Percentiles rank a stretch among this genome's conserved stretches.
Evolutionary conservation across 352 stramenopile species (phyloP).

Genomic region (Phytopythium chamaehyphon): DNA sequence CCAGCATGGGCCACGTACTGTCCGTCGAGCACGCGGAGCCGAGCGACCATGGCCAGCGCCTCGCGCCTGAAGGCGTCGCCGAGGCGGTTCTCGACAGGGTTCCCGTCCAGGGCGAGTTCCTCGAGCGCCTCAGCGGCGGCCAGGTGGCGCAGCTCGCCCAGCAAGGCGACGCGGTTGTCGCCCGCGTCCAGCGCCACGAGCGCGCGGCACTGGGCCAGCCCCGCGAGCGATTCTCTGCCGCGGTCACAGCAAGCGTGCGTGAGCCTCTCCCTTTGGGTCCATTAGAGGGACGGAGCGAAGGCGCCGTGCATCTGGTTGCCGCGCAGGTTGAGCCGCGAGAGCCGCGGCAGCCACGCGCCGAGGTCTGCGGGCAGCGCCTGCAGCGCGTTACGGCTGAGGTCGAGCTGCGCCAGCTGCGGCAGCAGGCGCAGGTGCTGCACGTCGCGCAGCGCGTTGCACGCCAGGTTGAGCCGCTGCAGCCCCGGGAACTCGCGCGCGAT

Average conservation of each 20-base stretch:
- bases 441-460: constrained; percentile 46
- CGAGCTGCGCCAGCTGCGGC: constrained; percentile 40
- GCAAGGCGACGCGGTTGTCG: constrained; percentile 40
- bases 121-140: constrained; percentile 38
- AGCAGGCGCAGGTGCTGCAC: constrained; percentile 49
- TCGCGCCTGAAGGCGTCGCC: constrained; percentile 42
- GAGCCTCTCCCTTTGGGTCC: too few relatives aligned
- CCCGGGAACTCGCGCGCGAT: constrained; percentile 55
- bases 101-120: constrained; percentile 47
- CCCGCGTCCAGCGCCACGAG: constrained; percentile 40
- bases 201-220: constrained; percentile 16
- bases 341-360: constrained; percentile 24
- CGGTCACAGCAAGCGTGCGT: too few relatives aligned
- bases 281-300: too few relatives aligned
- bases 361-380: constrained; percentile 28
- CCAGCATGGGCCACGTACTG: constrained; percentile 7
- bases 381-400: constrained; percentile 60
- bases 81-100: constrained; percentile 27
- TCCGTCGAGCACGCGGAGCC: constrained; percentile 45
- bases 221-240: constrained; percentile 43
- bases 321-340: constrained; percentile 49
- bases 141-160: constrained; percentile 55
- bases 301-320: constrained; percentile 43
- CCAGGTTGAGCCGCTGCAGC: constrained; percentile 62
- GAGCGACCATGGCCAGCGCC: constrained; percentile 50